Percentiles rank a stretch among this genome's conserved stretches.
Evolutionary conservation across 768 basidiomycete species (phyloP).

Genomic region (Rhodocollybia butyracea): DNA sequence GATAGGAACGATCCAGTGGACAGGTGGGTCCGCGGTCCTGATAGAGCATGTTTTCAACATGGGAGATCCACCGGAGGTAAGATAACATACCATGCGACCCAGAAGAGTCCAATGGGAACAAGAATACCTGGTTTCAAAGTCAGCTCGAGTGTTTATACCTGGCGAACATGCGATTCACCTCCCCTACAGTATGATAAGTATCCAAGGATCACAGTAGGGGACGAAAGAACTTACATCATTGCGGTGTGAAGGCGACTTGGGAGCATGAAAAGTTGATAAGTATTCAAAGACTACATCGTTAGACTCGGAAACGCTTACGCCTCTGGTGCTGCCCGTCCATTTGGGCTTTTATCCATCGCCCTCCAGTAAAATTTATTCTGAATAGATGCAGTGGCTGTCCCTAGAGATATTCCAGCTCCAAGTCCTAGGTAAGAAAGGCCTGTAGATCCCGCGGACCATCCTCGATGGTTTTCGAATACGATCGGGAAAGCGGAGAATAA

Average conservation of each 20-base stretch:
- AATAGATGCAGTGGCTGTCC: conserved; percentile 47
- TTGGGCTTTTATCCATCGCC: conserved; percentile 44
- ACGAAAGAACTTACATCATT: too few species aligned
- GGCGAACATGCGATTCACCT: conserved; percentile 24
- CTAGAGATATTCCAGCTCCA: conserved; percentile 53
- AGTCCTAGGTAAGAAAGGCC: conserved; percentile 66
- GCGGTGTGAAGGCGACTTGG: conserved; percentile 56
- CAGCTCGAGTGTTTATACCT: background rate
- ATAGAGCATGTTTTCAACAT: background rate
- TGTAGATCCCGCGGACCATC: conserved; percentile 42
- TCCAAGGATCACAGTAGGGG: too few species aligned
- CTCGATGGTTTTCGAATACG: conserved; percentile 4
- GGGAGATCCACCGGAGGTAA: background rate
- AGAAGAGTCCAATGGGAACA: conserved; percentile 8
- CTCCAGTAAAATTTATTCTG: conserved; percentile 52
- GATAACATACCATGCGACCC: conserved; percentile 55
- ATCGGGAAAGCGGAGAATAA: conserved; percentile 58
- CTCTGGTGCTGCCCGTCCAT: conserved; percentile 56
- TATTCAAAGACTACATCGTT: background rate
- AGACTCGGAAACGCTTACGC: conserved; percentile 41
- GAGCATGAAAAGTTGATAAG: background rate
- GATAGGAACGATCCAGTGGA: conserved; percentile 69
- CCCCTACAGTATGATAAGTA: too few species aligned
- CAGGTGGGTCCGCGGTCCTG: conserved; percentile 47
- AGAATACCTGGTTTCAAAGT: conserved; percentile 38